Evolutionary conservation across 192 early-diverging fungal genomes (phyloP).

Genomic region (Geranomyces variabilis): DNA sequence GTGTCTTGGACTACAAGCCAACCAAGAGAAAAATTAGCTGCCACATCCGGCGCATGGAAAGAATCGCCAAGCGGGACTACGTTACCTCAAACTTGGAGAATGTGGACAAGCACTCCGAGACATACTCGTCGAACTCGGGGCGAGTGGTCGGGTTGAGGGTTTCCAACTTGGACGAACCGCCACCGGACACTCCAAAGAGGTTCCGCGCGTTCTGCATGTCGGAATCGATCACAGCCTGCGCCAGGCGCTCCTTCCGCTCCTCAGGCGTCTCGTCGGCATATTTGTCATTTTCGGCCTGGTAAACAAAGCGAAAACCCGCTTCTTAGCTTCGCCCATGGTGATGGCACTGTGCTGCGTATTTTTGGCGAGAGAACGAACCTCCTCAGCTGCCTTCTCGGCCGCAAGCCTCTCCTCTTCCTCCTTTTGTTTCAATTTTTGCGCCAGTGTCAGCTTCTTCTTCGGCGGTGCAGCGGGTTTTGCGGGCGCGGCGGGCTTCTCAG

Average conservation of each 20-base stretch:
- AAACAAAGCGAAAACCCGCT: conserved; percentile 1
- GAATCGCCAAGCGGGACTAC: not conserved
- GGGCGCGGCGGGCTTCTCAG: conserved; percentile 28
- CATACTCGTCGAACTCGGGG: conserved; percentile 53
- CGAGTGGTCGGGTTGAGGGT: conserved; percentile 49
- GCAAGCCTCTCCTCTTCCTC: conserved; percentile 45
- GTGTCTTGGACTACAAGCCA: conserved; percentile 7
- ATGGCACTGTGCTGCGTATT: no score
- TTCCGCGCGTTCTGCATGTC: conserved; percentile 58
- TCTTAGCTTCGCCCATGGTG: no score
- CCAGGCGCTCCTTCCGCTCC: conserved; percentile 49
- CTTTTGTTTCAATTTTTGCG: conserved; percentile 42
- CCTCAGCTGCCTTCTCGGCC: conserved; percentile 7
- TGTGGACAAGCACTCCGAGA: conserved; percentile 40
- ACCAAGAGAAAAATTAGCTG: not conserved
- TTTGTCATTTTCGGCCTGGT: conserved; percentile 28
- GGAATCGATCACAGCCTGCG: conserved; percentile 38
- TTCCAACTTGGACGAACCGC: conserved; percentile 37
- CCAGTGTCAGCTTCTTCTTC: conserved; percentile 52
- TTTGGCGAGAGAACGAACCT: no score
- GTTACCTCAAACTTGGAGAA: conserved; percentile 53
- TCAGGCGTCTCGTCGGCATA: conserved; percentile 45
- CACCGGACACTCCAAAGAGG: conserved; percentile 39
- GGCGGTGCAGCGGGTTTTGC: conserved; percentile 31
- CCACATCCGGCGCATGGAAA: no score